Percentiles rank a stretch among this genome's conserved stretches.
Conservation (phyloP, 2,329 filamentous ascomycete species). For the Dactylellina haptotyla region DNA sequence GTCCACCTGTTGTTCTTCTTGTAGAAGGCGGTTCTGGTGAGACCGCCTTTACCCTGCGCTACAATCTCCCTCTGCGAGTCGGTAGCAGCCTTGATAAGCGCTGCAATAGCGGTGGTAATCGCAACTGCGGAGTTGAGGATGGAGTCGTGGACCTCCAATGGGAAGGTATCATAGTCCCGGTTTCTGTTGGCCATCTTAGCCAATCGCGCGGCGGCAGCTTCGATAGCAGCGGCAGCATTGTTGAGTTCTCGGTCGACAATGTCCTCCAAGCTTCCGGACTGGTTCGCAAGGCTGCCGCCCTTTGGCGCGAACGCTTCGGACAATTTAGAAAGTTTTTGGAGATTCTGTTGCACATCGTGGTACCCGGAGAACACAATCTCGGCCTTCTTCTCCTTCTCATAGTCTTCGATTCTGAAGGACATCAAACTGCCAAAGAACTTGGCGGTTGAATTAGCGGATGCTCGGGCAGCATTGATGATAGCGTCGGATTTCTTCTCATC, state of each 20-base stretch:
- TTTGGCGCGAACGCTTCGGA: conserved; percentile 91
- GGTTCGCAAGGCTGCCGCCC: conserved; percentile 79
- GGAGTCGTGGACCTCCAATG: conserved; percentile 92
- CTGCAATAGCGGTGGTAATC: conserved; percentile 91
- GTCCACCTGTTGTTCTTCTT: conserved; percentile 99
- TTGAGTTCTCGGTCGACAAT: conserved; percentile 89
- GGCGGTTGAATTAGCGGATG: conserved; percentile 85
- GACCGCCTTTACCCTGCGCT: conserved; percentile 85
- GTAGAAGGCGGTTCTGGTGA: conserved; percentile 93
- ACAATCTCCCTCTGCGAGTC: conserved; percentile 93
- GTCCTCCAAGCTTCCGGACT: conserved; percentile 87
- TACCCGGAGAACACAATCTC: conserved; percentile 98
- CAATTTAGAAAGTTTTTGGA: conserved; percentile 92
- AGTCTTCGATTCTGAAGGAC: conserved; percentile 89
- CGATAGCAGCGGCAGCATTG: conserved; percentile 95
- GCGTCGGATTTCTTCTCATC: conserved; percentile 95
- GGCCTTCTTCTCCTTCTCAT: conserved; percentile 91
- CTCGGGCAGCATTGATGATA: conserved; percentile 81
- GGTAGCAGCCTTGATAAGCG: conserved; percentile 93
- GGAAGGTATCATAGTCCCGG: conserved; percentile 95
- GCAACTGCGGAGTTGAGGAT: conserved; percentile 93
- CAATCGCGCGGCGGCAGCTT: conserved; percentile 86
- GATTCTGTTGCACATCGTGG: conserved; percentile 91
- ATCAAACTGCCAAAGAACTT: conserved; percentile 94
- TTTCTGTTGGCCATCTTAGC: conserved; percentile 95